Evolutionary conservation across 2,329 filamentous ascomycete genomes (phyloP), one percentile per base, ranked within the genome.

Genomic region (Trichoderma asperellum): DNA sequence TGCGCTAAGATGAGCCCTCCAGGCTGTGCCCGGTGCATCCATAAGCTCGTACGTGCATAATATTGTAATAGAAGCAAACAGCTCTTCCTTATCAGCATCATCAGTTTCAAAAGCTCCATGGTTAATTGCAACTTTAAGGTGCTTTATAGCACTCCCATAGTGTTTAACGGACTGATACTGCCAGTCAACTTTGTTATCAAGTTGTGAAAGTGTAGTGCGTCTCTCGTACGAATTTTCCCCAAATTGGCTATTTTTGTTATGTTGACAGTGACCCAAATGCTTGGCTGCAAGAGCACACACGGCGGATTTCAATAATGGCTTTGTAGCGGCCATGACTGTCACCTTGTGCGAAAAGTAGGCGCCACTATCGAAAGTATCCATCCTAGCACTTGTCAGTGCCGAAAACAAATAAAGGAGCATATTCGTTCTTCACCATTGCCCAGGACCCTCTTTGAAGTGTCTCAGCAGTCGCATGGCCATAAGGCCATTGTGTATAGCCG

Each of bases 1-100:
- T 24, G 63, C 63, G 29, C 63, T 66, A n/a, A 66, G 63, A 58
- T 66, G 63, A 55, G 63, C 63, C 12, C 63, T 66, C 63, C 63
- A 66, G 11, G 63, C 63, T 16, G 63, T 66, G 2, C 63, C 63
- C 14, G 63, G 63, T 2, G 63, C 63, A 35, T 66, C 63, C 63
- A 66, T 66, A 4, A 66, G 21, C 37, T 66, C 63, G 34, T 66
- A 66, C 2, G 53, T 66, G 53, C 63, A 66, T 12, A 66, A 10
- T 35, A 66, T 66, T 2, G 63, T 66, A 6, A 66, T 66, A 14
- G 53, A 49, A 49, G 63, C 53, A 49, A 66, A 66, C 6, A 66
- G 11, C 34, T 66, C 63, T 35, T 66, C 63, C 5, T 58, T 66
- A 2, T 66, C n/a, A 24, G 53, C 63, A 49, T 58, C 63, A 16